Percentiles rank a stretch among this genome's conserved stretches.
phyloP scores from a whole-genome alignment of 2,329 filamentous ascomycete species.

The Didymella lethalis region DNA sequence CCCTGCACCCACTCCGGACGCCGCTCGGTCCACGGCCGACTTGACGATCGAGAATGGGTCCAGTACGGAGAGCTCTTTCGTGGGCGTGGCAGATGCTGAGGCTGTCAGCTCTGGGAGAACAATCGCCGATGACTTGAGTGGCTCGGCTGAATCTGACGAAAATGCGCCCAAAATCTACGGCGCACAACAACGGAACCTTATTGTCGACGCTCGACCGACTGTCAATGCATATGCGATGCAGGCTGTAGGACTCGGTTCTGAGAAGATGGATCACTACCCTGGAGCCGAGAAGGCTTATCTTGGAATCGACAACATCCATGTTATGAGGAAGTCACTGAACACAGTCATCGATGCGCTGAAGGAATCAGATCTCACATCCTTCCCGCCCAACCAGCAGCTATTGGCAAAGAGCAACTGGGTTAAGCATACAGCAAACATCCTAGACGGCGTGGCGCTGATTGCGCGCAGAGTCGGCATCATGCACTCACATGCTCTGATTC shows the following conservation, averaged over 20 bases:
- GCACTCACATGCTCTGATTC: slow-evolving; percentile 93
- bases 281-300: slow-evolving; percentile 91
- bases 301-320: slow-evolving; percentile 97
- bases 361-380: slow-evolving; percentile 84
- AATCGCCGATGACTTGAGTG: slow-evolving; percentile 39
- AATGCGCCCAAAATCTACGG: slow-evolving; percentile 71
- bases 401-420: slow-evolving; percentile 89
- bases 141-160: slow-evolving; percentile 48
- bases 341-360: slow-evolving; percentile 90
- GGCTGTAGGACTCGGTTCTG: slow-evolving; percentile 88
- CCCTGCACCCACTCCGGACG: slow-evolving; percentile 30
- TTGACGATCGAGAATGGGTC: slow-evolving; percentile 46
- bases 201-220: slow-evolving; percentile 92
- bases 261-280: slow-evolving; percentile 97
- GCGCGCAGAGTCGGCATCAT: slow-evolving; percentile 87
- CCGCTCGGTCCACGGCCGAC: slow-evolving; percentile 38
- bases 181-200: slow-evolving; percentile 90
- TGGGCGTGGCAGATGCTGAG: slow-evolving; percentile 41
- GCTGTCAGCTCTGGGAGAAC: slow-evolving; percentile 25
- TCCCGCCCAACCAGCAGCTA: slow-evolving; percentile 82
- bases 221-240: slow-evolving; percentile 97
- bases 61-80: slow-evolving; percentile 47
- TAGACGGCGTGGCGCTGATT: slow-evolving; percentile 86
- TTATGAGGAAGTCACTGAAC: slow-evolving; percentile 91
- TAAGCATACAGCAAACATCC: slow-evolving; percentile 82